Base-by-base conservation (phyloP, 169 alveolate species). In the Amoebophrya sp. region DNA sequence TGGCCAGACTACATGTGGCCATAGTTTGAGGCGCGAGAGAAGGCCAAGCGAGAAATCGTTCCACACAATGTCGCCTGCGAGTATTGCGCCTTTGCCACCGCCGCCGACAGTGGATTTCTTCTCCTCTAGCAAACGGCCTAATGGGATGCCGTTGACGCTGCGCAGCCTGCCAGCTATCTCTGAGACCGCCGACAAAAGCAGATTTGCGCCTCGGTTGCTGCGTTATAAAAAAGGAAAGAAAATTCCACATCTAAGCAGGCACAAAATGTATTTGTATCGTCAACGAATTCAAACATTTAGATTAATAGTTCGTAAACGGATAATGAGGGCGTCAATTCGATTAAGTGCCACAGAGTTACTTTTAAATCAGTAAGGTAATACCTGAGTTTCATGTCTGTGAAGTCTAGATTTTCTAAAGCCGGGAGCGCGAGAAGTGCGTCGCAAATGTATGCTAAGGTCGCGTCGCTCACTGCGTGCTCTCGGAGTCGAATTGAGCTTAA, bases 351-450 rank as follows among this genome's bases (percentile, higher is more conserved):
- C n/a, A n/a, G n/a, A n/a, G n/a, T n/a, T n/a, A n/a, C n/a, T n/a
- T n/a, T n/a, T n/a, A n/a, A n/a, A n/a, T n/a, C n/a, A n/a, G n/a
- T n/a, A n/a, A n/a, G n/a, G n/a, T n/a, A n/a, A 18, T 26, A 65
- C 83, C 83, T 65, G 83, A 65, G 83, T 36, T 65, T 65, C 83
- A 65, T 6, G 26, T 65, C 26, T 18, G n/a, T 18, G 83, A 65
- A 65, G 83, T 65, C 83, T 36, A 65, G 33, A 26, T 65, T 65
- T 6, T 65, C 83, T 10, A 65, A 36, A 0, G 12, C 0, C 26
- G 83, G 83, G 39, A 65, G 83, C 83, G 83, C 83, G 83, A 65
- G 83, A 29, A 65, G 83, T 1, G 83, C 83, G 83, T 65, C 83
- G 83, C 83, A 65, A 26, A 65, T 65, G 83, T 65, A 65, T 1